phyloP scores from a whole-genome alignment of 441 rosid genomes.

The Syzygium syzygioides region DNA sequence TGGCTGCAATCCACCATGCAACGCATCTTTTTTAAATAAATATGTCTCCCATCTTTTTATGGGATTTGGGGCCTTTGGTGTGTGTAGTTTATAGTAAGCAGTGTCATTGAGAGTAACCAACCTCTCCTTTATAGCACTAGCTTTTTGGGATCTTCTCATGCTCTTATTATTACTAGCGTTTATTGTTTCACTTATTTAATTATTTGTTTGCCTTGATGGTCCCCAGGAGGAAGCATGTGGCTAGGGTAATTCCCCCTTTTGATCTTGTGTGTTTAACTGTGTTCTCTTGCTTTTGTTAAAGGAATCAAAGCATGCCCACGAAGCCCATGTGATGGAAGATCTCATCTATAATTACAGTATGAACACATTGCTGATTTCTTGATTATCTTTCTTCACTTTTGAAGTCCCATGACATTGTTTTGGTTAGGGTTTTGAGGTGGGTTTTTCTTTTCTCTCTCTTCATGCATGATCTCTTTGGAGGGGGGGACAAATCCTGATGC shows the following conservation, averaged over 20 bases:
- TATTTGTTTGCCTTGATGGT: constrained; percentile 23
- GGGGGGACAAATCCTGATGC: background rate
- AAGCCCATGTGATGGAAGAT: constrained; percentile 37
- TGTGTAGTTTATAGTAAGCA: constrained; percentile 12
- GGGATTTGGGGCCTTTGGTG: constrained; percentile 22
- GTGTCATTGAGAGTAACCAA: constrained; percentile 2
- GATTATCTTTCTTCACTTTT: background rate
- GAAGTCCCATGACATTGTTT: background rate
- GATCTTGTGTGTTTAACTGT: constrained; percentile 9
- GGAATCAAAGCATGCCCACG: constrained; percentile 52
- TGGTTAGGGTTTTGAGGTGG: background rate
- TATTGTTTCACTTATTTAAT: constrained; percentile 10
- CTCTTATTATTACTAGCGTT: constrained; percentile 7
- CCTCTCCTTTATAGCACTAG: constrained; percentile 7
- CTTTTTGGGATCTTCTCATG: constrained; percentile 55
- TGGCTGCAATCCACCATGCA: constrained; percentile 41
- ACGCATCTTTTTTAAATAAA: constrained; percentile 7
- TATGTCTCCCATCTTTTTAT: constrained; percentile 19
- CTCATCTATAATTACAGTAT: constrained; percentile 24
- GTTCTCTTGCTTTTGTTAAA: constrained; percentile 26
- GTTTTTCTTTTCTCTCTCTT: background rate
- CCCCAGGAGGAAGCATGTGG: constrained; percentile 58
- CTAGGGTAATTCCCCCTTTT: constrained; percentile 8
- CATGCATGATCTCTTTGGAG: background rate
- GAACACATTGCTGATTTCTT: background rate